These are phyloP conservation scores for Ambrosiella cleistominuta DNA, from an alignment of 2,329 filamentous ascomycete species.

Conservation along the genomic window DNA sequence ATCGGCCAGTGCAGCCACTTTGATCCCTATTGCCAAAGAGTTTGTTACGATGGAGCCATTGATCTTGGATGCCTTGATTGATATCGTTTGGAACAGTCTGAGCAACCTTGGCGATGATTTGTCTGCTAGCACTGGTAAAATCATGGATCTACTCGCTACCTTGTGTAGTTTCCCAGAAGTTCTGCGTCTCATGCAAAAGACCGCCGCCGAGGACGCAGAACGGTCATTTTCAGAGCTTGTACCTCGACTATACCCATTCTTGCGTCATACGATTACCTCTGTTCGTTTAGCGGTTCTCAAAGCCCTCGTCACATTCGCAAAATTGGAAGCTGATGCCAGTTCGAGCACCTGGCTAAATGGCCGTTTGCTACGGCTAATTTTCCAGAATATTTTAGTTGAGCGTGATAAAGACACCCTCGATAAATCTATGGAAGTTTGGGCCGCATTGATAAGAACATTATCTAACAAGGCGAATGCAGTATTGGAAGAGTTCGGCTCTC, in stretches of 20 bases:
- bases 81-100: slow-evolving; percentile 93
- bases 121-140: slow-evolving; percentile 90
- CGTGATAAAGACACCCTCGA: slow-evolving; percentile 68
- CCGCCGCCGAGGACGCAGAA: slow-evolving; percentile 64
- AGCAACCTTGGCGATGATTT: slow-evolving; percentile 94
- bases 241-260: slow-evolving; percentile 83
- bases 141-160: slow-evolving; percentile 95
- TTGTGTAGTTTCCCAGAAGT: slow-evolving; percentile 90
- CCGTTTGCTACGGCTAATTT: slow-evolving; percentile 71
- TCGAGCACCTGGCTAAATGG: slow-evolving; percentile 59
- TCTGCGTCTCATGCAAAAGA: slow-evolving; percentile 80
- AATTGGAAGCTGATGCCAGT: slow-evolving; percentile 65
- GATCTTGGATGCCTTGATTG: slow-evolving; percentile 65
- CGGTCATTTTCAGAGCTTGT: slow-evolving; percentile 86
- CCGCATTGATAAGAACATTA: slow-evolving; percentile 53
- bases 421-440: slow-evolving; percentile 76
- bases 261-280: slow-evolving; percentile 91
- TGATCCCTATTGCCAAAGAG: slow-evolving; percentile 90
- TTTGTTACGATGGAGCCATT: slow-evolving; percentile 71
- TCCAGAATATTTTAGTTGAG: slow-evolving; percentile 90
- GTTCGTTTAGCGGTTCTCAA: slow-evolving; percentile 86
- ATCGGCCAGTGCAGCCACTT: slow-evolving; percentile 88
- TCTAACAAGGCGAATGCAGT: slow-evolving; percentile 46
- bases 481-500: slow-evolving; percentile 52
- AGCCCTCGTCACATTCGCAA: slow-evolving; percentile 80